Conservation (phyloP, 2,329 filamentous ascomycete genomes). For the Clarireedia paspali region DNA sequence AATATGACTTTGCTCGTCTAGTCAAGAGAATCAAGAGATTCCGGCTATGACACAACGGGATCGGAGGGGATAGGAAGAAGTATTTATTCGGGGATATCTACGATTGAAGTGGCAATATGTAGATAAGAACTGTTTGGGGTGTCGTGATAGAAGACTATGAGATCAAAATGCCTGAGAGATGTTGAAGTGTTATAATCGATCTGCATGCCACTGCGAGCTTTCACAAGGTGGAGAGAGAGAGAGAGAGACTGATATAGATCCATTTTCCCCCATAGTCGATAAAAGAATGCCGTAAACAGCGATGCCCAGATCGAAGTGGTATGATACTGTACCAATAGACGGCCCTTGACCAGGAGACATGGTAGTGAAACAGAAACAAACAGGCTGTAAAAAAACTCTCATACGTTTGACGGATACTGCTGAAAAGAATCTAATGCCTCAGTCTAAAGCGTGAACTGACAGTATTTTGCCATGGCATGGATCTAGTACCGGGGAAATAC, state of each 20-base stretch:
- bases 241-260: slow-evolving; percentile 2
- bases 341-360: slow-evolving; percentile 1
- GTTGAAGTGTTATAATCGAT: not conserved
- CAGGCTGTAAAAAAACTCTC: not conserved
- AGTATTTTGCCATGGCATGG: not conserved
- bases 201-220: not conserved
- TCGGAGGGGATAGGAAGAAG: too few species aligned
- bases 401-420: not conserved
- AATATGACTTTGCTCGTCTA: not conserved
- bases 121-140: not conserved
- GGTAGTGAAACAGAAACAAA: slow-evolving; percentile 6
- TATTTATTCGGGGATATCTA: too few species aligned
- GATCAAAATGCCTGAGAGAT: not conserved
- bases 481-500: not conserved
- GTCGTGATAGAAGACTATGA: not conserved
- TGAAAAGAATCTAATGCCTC: not conserved
- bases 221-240: not conserved
- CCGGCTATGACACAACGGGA: too few species aligned
- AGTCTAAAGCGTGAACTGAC: slow-evolving; percentile 1
- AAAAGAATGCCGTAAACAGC: not conserved
- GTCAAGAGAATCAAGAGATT: not conserved
- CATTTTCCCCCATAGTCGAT: not conserved
- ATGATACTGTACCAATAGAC: slow-evolving; percentile 4
- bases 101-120: too few species aligned
- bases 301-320: not conserved